These are phyloP conservation scores for Leccinum longicurvipes DNA, from an alignment of 768 basidiomycete genomes.

Conservation along the genomic window DNA sequence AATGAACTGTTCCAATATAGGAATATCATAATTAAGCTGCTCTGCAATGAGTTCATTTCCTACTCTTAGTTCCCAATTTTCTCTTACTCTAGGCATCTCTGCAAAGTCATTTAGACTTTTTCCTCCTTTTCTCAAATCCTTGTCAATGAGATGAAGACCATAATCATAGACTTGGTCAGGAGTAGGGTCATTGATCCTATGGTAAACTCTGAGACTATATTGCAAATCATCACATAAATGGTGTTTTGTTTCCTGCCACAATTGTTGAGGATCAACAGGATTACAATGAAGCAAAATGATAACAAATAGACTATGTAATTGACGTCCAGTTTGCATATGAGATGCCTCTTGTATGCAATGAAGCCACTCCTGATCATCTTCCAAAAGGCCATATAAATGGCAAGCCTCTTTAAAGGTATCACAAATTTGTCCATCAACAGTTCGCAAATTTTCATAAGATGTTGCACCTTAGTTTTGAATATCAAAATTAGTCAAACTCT, in stretches of 20 bases:
- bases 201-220: not conserved
- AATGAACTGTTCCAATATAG: too few species aligned
- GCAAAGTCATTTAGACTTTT: not conserved
- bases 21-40: too few species aligned
- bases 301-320: slow-evolving; percentile 15
- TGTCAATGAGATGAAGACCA: not conserved
- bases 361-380: not conserved
- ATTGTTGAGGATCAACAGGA: slow-evolving; percentile 28
- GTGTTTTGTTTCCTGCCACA: not conserved
- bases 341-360: slow-evolving; percentile 31
- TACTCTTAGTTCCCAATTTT: not conserved
- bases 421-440: slow-evolving; percentile 12
- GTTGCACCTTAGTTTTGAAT: not conserved
- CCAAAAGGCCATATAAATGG: slow-evolving; percentile 10
- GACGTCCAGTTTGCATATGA: slow-evolving; percentile 35
- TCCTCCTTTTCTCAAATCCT: not conserved
- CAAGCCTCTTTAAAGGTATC: slow-evolving; percentile 41
- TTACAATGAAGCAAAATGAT: slow-evolving; percentile 18
- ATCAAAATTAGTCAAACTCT: too few species aligned
- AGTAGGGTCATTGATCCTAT: not conserved
- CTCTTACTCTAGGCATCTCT: not conserved
- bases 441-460: not conserved
- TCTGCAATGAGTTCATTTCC: not conserved
- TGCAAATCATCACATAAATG: slow-evolving; percentile 10
- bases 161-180: not conserved